Evolutionary conservation across 2,329 filamentous ascomycete genomes (phyloP).

Genomic region (Colletotrichum coccodes): DNA sequence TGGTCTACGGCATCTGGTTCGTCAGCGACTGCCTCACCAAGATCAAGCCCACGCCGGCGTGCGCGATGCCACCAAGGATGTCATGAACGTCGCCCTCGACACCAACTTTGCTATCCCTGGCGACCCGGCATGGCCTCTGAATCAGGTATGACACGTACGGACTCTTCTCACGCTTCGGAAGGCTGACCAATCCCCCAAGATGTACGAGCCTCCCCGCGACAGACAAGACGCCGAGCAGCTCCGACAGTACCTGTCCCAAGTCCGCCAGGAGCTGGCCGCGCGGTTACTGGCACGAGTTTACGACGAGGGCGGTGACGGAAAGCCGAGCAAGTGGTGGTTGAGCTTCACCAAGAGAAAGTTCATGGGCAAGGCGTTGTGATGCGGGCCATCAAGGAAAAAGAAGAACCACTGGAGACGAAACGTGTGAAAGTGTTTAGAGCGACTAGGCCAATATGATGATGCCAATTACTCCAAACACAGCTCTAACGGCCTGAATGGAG

Average conservation of each 20-base stretch:
- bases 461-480: conserved; percentile 20
- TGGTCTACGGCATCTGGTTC: conserved; percentile 97
- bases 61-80: conserved; percentile 74
- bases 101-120: conserved; percentile 94
- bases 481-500: conserved; percentile 7
- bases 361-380: conserved; percentile 91
- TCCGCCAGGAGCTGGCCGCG: conserved; percentile 88
- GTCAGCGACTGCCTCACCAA: conserved; percentile 90
- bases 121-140: conserved; percentile 91
- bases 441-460: conserved; percentile 21
- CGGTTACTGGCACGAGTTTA: conserved; percentile 89
- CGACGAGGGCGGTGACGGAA: conserved; percentile 77
- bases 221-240: conserved; percentile 90
- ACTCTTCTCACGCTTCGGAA: conserved; percentile 19
- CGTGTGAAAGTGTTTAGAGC: conserved; percentile 14
- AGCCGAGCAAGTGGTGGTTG: conserved; percentile 90
- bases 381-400: background rate
- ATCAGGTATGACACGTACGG: conserved; percentile 71
- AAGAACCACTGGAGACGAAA: background rate
- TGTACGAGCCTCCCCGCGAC: conserved; percentile 89
- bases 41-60: conserved; percentile 79
- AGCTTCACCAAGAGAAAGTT: conserved; percentile 99
- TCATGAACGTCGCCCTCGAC: conserved; percentile 91
- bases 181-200: conserved; percentile 52
- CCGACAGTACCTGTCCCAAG: conserved; percentile 89